phyloP scores from a whole-genome alignment of 2,329 filamentous ascomycete species.

The Alternaria burnsii region DNA sequence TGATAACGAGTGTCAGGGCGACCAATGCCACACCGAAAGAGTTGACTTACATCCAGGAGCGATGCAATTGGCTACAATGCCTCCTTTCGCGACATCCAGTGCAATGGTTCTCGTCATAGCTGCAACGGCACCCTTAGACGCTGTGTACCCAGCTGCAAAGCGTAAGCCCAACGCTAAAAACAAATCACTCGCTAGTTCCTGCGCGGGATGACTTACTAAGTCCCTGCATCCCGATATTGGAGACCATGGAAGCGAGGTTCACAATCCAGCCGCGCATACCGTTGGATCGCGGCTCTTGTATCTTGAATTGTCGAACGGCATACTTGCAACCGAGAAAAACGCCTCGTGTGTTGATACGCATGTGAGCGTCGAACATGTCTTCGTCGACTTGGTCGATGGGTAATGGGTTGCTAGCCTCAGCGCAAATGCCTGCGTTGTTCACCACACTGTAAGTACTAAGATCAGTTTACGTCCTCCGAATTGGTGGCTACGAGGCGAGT shows the following conservation, averaged over 20 bases:
- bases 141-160: slow-evolving; percentile 53
- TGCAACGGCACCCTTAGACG: slow-evolving; percentile 58
- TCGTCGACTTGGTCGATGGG: slow-evolving; percentile 16
- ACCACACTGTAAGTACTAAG: not conserved
- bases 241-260: slow-evolving; percentile 47
- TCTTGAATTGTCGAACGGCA: slow-evolving; percentile 48
- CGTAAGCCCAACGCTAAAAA: not conserved
- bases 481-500: not conserved
- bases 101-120: slow-evolving; percentile 58
- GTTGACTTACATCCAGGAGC: slow-evolving; percentile 16
- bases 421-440: slow-evolving; percentile 1
- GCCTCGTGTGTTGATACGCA: slow-evolving; percentile 50
- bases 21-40: not conserved
- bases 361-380: slow-evolving; percentile 47
- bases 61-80: slow-evolving; percentile 42
- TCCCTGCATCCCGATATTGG: slow-evolving; percentile 34
- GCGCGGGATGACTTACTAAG: slow-evolving; percentile 39
- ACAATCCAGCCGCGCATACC: slow-evolving; percentile 51
- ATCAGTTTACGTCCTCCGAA: not conserved
- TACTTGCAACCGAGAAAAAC: slow-evolving; percentile 54
- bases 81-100: slow-evolving; percentile 54
- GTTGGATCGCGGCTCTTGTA: slow-evolving; percentile 41
- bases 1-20: slow-evolving; percentile 14
- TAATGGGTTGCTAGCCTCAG: not conserved
- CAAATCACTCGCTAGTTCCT: not conserved